These are phyloP conservation scores for Magnolia sinica DNA, from an alignment of 164 flowering plant species.

Conservation along the genomic window DNA sequence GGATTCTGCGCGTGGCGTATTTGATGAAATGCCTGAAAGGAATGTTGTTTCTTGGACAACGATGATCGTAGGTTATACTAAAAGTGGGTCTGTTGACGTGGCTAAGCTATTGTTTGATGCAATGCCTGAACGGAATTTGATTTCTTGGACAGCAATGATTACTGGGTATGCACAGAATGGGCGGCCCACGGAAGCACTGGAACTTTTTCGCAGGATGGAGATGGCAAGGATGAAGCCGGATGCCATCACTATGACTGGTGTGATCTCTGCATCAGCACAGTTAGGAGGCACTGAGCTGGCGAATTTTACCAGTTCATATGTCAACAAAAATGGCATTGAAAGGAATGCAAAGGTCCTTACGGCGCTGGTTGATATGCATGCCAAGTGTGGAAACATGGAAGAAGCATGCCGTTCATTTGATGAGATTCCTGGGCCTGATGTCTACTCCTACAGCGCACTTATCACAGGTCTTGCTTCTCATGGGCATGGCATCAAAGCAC, in stretches of 20 bases:
- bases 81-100: conserved; percentile 25
- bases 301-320: conserved; percentile 21
- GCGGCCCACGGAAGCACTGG: conserved; percentile 28
- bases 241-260: conserved; percentile 30
- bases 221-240: conserved; percentile 25
- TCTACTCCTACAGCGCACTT: conserved; percentile 34
- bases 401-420: conserved; percentile 28
- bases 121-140: conserved; percentile 32
- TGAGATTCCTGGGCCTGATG: conserved; percentile 31
- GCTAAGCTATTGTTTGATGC: conserved; percentile 28
- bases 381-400: conserved; percentile 41
- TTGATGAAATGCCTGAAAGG: conserved; percentile 26
- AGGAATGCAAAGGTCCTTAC: conserved; percentile 33
- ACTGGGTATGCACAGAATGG: conserved; percentile 39
- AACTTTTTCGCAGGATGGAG: conserved; percentile 21
- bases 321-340: conserved; percentile 29
- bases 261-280: conserved; percentile 32
- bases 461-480: conserved; percentile 41
- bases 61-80: conserved; percentile 32
- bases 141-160: conserved; percentile 42
- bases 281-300: conserved; percentile 33
- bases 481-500: conserved; percentile 32
- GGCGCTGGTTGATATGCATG: conserved; percentile 38
- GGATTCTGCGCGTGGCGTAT: conserved; percentile 17
- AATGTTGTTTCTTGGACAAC: conserved; percentile 32